Evolutionary conservation across 2,329 filamentous ascomycete species (phyloP).

Genomic region (Intubia oerlemansii): DNA sequence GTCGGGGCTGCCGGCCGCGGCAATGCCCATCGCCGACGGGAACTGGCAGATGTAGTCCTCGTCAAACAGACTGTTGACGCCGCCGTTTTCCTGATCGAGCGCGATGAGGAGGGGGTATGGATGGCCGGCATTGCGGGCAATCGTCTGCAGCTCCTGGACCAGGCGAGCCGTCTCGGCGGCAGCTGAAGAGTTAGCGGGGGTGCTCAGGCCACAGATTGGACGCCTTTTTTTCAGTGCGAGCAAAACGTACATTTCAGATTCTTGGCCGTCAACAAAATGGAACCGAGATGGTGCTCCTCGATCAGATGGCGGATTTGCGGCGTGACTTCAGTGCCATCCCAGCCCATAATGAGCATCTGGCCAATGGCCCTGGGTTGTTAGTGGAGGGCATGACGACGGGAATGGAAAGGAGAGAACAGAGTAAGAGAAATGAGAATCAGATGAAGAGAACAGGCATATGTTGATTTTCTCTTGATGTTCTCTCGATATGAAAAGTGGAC

Average conservation of each 20-base stretch:
- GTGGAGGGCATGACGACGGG: neutral
- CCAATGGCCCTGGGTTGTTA: constrained; percentile 38
- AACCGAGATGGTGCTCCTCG: constrained; percentile 69
- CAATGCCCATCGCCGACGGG: constrained; percentile 88
- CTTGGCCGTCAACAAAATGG: constrained; percentile 65
- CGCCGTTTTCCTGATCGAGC: constrained; percentile 92
- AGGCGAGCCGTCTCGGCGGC: constrained; percentile 76
- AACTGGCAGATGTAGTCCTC: constrained; percentile 93
- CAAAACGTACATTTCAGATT: constrained; percentile 62
- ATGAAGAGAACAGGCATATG: too few relatives aligned
- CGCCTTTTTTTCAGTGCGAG: too few relatives aligned
- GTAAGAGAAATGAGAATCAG: too few relatives aligned
- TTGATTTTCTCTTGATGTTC: too few relatives aligned
- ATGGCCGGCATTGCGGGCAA: constrained; percentile 78
- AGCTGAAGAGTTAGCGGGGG: too few relatives aligned
- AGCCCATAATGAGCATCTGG: constrained; percentile 66
- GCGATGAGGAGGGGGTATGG: constrained; percentile 76
- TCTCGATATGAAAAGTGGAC: too few relatives aligned
- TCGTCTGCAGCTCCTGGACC: constrained; percentile 79
- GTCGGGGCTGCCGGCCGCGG: constrained; percentile 71
- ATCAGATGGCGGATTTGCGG: constrained; percentile 67
- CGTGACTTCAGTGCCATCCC: constrained; percentile 66
- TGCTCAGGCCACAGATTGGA: too few relatives aligned
- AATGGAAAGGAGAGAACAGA: constrained; percentile 1
- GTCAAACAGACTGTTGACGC: constrained; percentile 90